These are phyloP conservation scores for Lonicera japonica DNA, from an alignment of 129 eudicot genomes.

Conservation along the genomic window DNA sequence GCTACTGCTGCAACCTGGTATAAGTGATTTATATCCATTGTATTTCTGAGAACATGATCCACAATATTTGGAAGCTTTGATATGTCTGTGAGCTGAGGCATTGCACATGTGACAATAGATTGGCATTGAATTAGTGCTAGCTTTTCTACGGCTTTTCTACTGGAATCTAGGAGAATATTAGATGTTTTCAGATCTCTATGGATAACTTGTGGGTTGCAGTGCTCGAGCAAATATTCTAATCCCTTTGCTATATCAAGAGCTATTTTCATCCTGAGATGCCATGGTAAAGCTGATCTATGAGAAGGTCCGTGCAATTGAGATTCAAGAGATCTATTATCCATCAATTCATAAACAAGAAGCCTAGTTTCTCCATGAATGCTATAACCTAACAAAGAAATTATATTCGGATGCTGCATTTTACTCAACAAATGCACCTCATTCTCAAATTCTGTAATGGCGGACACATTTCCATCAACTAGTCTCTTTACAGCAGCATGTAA, in stretches of 20 bases:
- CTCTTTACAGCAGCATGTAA: constrained; percentile 56
- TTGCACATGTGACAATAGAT: no score
- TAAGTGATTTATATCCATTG: constrained; percentile 89
- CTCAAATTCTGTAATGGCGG: constrained; percentile 59
- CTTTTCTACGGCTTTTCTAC: no score
- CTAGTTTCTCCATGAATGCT: constrained; percentile 58
- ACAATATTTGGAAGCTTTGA: constrained; percentile 62
- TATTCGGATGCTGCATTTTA: constrained; percentile 82
- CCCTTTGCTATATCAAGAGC: constrained; percentile 81
- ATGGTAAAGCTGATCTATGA: constrained; percentile 66
- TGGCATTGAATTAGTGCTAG: constrained; percentile 66
- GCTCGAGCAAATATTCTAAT: constrained; percentile 68
- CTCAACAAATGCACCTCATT: constrained; percentile 77
- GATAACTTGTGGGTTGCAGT: constrained; percentile 68
- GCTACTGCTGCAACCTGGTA: constrained; percentile 98
- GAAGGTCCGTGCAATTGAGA: constrained; percentile 78
- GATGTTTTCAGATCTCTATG: constrained; percentile 93
- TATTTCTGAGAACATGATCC: constrained; percentile 67
- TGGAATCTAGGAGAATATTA: constrained; percentile 77
- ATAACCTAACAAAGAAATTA: constrained; percentile 71
- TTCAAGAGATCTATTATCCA: constrained; percentile 86
- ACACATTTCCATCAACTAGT: constrained; percentile 34
- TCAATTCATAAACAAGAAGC: constrained; percentile 74
- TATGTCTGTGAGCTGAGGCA: constrained; percentile 74
- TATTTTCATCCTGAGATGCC: constrained; percentile 74